These are phyloP conservation scores for Boletus sp. DNA, from an alignment of 768 basidiomycete genomes.

Conservation along the genomic window DNA sequence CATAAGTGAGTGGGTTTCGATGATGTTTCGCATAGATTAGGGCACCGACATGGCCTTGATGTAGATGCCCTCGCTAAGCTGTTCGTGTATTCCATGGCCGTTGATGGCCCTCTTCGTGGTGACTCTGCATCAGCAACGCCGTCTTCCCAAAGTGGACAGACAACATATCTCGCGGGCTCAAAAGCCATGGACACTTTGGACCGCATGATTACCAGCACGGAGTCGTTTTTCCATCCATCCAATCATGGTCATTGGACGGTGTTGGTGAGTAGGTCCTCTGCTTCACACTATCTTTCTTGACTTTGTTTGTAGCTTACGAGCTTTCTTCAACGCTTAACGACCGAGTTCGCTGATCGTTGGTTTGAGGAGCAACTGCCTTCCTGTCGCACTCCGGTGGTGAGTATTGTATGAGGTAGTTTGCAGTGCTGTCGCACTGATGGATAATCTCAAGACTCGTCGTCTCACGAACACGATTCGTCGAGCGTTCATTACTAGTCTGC, in stretches of 20 bases:
- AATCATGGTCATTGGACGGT: constrained; percentile 84
- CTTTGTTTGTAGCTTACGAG: constrained; percentile 55
- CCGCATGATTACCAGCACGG: constrained; percentile 85
- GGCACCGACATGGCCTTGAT: background rate
- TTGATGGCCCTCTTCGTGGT: constrained; percentile 65
- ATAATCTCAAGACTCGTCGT: constrained; percentile 53
- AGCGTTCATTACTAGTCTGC: constrained; percentile 74
- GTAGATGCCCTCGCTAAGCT: constrained; percentile 77
- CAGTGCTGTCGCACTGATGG: background rate
- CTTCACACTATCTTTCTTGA: constrained; percentile 7
- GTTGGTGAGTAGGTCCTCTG: constrained; percentile 13
- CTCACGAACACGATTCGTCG: constrained; percentile 79
- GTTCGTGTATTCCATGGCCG: constrained; percentile 84
- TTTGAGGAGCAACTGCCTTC: constrained; percentile 70
- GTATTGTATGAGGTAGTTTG: background rate
- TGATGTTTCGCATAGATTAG: background rate
- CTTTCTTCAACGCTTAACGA: constrained; percentile 72
- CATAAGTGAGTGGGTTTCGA: constrained; percentile 40
- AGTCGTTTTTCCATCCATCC: constrained; percentile 94
- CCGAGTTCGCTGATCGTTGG: constrained; percentile 78
- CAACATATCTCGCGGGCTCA: constrained; percentile 74
- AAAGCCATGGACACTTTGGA: constrained; percentile 86
- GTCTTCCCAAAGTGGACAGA: constrained; percentile 47
- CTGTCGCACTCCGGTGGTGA: constrained; percentile 78
- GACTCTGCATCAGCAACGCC: constrained; percentile 59